Base-by-base conservation (phyloP, 305 asterid species). In the Rubia balearica region DNA sequence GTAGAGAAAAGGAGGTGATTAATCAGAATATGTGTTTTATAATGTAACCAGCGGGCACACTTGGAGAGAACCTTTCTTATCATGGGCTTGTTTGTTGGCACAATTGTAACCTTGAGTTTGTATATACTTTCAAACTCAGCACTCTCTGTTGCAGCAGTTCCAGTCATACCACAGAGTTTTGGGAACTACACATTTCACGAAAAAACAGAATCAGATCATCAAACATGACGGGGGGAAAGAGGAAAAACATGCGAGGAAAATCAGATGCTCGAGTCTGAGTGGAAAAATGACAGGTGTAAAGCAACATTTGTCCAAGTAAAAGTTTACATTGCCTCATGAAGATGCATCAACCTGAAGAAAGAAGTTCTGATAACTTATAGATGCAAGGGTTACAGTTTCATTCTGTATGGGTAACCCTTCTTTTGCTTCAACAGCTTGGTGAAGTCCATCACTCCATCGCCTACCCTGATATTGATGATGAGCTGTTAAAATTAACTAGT, bases 401-500 rank as follows among this genome's bases (percentile, higher is more conserved):
- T 94, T 94, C 85, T 94, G 99, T 78, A 94, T 86, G 73, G 99
- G 95, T 77, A 94, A 75, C 62, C 92, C 93, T 86, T 94, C 97
- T 85, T 94, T 94, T 65, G 96, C 99, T 89, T 94, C 99, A 74
- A 94, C 99, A 70, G 99, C 99, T 80, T 94, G 99, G 88, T 94
- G 99, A 87, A 94, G 99, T 80, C 99, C 99, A 81, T 94, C 99
- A 83, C 99, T 88, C 99, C 99, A 94, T 60, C 99, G 97, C 79
- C 99, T 88, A 74, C 99, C 99, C 99, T 94, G 74, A 67, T 74
- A 79, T 64, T 69, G 74, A 72, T 73, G 77, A 73, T 56, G 61
- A 80, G 68, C 74, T 67, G 49, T 75, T 48, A 51, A 69, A 67
- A 75, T 73, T 60, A 69, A 68, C 33, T 69, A 9, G n/a, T 8